A percentile compares a stretch with the other conserved stretches of the same genome.
phyloP scores from a whole-genome alignment of 306 rosid genomes.

The Trifolium repens region DNA sequence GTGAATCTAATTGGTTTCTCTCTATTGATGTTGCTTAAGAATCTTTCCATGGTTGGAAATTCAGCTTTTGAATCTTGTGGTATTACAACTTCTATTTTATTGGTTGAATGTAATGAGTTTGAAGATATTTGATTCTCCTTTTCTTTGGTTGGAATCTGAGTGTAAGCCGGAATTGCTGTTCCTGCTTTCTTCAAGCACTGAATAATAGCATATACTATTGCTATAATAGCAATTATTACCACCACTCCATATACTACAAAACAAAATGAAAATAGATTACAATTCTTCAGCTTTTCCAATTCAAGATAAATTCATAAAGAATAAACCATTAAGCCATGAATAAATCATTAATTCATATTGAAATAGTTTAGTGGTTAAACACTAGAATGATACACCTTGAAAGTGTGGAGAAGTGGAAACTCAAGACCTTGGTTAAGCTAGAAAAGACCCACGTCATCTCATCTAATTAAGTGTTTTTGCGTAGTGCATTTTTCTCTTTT shows the following conservation, averaged over 20 bases:
- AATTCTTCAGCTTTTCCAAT: not conserved
- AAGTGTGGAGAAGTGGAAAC: too few species aligned
- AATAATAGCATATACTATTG: conserved; percentile 55
- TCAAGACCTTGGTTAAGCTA: too few species aligned
- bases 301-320: too few species aligned
- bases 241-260: conserved; percentile 51
- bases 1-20: conserved; percentile 55
- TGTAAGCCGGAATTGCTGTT: conserved; percentile 48
- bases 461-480: too few species aligned
- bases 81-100: conserved; percentile 35
- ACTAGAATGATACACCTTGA: too few species aligned
- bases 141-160: conserved; percentile 42
- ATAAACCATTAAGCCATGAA: too few species aligned
- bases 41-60: conserved; percentile 56
- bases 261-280: conserved; percentile 9
- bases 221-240: conserved; percentile 40
- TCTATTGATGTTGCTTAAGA: conserved; percentile 50
- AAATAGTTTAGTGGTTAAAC: too few species aligned
- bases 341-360: too few species aligned
- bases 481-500: too few species aligned
- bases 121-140: conserved; percentile 20
- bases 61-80: conserved; percentile 42
- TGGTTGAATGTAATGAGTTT: conserved; percentile 29
- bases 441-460: too few species aligned
- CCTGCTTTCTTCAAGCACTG: conserved; percentile 64